Conservation (phyloP, 768 basidiomycete genomes). For the Kwoniella bestiolae region DNA sequence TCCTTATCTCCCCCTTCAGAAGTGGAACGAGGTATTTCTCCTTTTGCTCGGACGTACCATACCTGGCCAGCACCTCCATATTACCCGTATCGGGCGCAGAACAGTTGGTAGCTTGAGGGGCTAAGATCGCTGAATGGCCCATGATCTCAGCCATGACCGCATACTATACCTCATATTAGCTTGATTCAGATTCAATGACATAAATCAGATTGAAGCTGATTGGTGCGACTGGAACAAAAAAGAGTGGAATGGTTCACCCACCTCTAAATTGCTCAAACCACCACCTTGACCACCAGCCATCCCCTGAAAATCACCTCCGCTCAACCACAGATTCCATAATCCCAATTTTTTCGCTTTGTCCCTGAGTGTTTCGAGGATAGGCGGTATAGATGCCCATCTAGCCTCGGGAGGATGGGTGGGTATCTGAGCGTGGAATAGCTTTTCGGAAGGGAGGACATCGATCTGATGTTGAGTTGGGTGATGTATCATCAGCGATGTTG, state of each 20-base stretch:
- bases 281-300: conserved; percentile 68
- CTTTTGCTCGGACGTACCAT: conserved; percentile 89
- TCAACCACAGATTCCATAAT: conserved; percentile 96
- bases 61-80: conserved; percentile 97
- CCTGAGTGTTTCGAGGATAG: conserved; percentile 82
- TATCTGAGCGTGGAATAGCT: conserved; percentile 78
- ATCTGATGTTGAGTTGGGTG: conserved; percentile 64
- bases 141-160: conserved; percentile 96
- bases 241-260: conserved; percentile 60
- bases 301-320: conserved; percentile 85
- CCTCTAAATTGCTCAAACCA: conserved; percentile 91
- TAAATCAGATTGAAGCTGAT: not conserved
- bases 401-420: conserved; percentile 70
- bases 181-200: not conserved
- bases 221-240: too few species aligned
- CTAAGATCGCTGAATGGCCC: conserved; percentile 79
- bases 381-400: conserved; percentile 82
- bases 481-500: not conserved
- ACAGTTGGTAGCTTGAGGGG: conserved; percentile 87
- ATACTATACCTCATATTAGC: conserved; percentile 64
- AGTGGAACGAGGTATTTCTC: conserved; percentile 85
- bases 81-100: conserved; percentile 97
- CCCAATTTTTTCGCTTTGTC: conserved; percentile 82
- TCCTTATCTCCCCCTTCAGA: conserved; percentile 85
- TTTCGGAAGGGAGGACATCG: conserved; percentile 80